These are phyloP conservation scores for Sanghuangporus weigelae DNA, from an alignment of 1,284 basidiomycete species.

Conservation along the genomic window DNA sequence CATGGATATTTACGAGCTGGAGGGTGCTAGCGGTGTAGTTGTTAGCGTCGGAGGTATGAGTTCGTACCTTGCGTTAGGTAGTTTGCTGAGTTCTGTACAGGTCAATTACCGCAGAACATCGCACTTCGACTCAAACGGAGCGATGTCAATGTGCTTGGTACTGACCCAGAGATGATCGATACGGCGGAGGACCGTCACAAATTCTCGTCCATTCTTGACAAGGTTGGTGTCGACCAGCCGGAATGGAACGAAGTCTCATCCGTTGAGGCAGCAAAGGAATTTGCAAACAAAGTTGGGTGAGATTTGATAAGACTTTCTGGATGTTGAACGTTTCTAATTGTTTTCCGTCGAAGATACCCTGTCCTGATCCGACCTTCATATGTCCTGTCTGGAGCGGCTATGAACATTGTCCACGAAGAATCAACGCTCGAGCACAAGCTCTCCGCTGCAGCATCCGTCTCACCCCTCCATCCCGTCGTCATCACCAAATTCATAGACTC, in stretches of 20 bases:
- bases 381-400: slow-evolving; percentile 97
- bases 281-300: slow-evolving; percentile 79
- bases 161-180: slow-evolving; percentile 94
- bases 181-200: slow-evolving; percentile 99
- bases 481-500: slow-evolving; percentile 98
- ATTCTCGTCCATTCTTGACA: slow-evolving; percentile 95
- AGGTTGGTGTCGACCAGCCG: slow-evolving; percentile 94
- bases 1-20: slow-evolving; percentile 99
- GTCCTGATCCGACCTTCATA: slow-evolving; percentile 96
- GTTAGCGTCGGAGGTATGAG: slow-evolving; percentile 90
- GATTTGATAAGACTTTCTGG: slow-evolving; percentile 20
- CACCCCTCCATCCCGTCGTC: slow-evolving; percentile 95
- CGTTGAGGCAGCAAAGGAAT: slow-evolving; percentile 87
- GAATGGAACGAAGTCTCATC: slow-evolving; percentile 93
- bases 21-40: slow-evolving; percentile 88
- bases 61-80: neutral
- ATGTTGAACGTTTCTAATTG: slow-evolving; percentile 15
- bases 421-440: slow-evolving; percentile 87
- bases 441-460: slow-evolving; percentile 92
- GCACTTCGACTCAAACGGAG: slow-evolving; percentile 90
- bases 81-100: slow-evolving; percentile 31
- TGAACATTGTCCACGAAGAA: slow-evolving; percentile 98
- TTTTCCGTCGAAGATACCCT: slow-evolving; percentile 62
- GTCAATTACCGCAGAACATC: slow-evolving; percentile 97
- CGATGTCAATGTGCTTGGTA: slow-evolving; percentile 92